Evolutionary conservation across 2,329 filamentous ascomycete species (phyloP), one percentile per base, ranked within the genome.

Genomic region (Fusarium sp.): DNA sequence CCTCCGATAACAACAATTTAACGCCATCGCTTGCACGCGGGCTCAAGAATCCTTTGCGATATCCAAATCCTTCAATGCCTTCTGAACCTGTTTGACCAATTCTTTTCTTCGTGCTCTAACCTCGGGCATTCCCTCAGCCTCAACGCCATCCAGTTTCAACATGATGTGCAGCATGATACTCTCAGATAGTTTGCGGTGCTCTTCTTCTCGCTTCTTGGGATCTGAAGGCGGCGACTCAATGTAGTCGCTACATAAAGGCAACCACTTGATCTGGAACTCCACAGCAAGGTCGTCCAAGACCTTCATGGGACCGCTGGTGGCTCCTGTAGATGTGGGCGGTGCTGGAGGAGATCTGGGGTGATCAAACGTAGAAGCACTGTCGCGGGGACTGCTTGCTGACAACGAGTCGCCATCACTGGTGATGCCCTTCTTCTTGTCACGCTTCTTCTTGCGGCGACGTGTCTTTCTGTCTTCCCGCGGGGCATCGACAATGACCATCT

Each of bases 141-240:
- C 90, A 3, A 94, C 86, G 22, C 84, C 88, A 73, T 95, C 91
- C 35, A 92, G 76, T 77, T 93, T 94, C 64, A 95, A 77, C 34
- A 94, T 72, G 3, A 93, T 86, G 68, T 93, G 89, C 61, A 89
- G 86, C 80, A 95, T 81, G 35, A 93, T 84, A 5, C 88, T 91
- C 79, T 95, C 91, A 5, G 86, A 88, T 15, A 95, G 75, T 72
- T 85, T 88, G 73, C 89, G 88, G 73, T 94, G 89, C 71, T 93
- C 90, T 31, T 92, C 91, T 12, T 85, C 83, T 45, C 85, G 80
- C 80, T 90, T 92, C 74, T 88, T 88, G 35, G 78, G 71, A 47
- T 92, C 89, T 4, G 76, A 73, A 0, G 91, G 91, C 10, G 91
- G 88, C 8, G 82, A 79, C 6, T 77, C 78, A 19, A 84, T 82